phyloP scores from a whole-genome alignment of 495 filamentous ascomycete species.

The Talaromyces proteolyticus region DNA sequence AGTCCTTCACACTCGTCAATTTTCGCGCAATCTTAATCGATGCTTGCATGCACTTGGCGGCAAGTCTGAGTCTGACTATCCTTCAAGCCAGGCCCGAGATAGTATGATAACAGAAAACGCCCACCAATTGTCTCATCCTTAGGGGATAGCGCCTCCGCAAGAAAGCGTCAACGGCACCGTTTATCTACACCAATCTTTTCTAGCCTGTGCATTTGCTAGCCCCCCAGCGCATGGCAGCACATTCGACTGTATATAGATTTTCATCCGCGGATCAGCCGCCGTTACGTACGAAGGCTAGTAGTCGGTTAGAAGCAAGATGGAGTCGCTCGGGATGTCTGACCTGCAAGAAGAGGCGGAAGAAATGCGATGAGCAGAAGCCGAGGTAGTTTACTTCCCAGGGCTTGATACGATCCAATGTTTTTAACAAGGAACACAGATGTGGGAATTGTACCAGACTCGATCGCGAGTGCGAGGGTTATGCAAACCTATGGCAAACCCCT shows the following conservation, averaged over 20 bases:
- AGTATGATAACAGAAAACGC: no score
- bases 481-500: conserved; percentile 36
- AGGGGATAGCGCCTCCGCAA: no score
- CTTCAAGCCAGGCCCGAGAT: no score
- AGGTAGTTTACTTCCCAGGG: no score
- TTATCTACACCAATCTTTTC: no score
- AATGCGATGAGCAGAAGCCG: conserved; percentile 39
- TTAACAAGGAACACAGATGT: conserved; percentile 20
- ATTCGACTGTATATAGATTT: conserved; percentile 7
- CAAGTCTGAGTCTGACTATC: no score
- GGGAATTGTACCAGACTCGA: conserved; percentile 34
- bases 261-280: conserved; percentile 2
- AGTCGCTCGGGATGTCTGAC: conserved; percentile 38
- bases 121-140: no score
- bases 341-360: conserved; percentile 38
- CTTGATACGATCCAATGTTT: background rate
- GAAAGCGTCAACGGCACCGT: no score
- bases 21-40: no score
- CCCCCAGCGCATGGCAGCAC: background rate
- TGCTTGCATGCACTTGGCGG: no score
- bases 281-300: conserved; percentile 13
- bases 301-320: conserved; percentile 30
- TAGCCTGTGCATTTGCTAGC: background rate
- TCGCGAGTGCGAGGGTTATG: conserved; percentile 35
- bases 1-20: no score